Conservation (phyloP, 768 basidiomycete species). For the Leucosporidium scottii region DNA sequence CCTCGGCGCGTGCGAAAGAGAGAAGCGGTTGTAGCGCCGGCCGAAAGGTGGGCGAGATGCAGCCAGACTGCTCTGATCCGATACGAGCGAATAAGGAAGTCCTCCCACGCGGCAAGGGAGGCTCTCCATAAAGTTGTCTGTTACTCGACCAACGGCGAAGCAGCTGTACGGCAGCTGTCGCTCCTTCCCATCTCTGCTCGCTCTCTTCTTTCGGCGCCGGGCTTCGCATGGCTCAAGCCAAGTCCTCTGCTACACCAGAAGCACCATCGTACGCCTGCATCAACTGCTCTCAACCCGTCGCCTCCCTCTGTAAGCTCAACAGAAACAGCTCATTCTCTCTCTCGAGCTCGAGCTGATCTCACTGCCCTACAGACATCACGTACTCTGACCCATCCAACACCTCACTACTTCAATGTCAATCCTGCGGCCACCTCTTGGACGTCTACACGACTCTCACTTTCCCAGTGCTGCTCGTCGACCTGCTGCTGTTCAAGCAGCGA, state of each 20-base stretch:
- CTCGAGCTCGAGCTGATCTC: neutral
- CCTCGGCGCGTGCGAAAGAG: too few relatives aligned
- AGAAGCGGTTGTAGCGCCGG: too few relatives aligned
- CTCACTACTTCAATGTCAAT: slow-evolving; percentile 12
- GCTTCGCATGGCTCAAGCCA: neutral
- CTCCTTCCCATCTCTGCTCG: too few relatives aligned
- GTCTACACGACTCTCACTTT: slow-evolving; percentile 1
- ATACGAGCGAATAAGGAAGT: too few relatives aligned
- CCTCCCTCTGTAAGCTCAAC: neutral
- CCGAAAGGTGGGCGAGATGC: too few relatives aligned
- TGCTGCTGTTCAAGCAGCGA: slow-evolving; percentile 15
- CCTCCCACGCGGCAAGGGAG: too few relatives aligned
- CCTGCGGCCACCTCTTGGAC: neutral
- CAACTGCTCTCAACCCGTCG: neutral
- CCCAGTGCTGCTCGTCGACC: slow-evolving; percentile 14
- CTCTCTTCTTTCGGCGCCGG: too few relatives aligned
- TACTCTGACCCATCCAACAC: slow-evolving; percentile 22
- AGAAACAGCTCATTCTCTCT: neutral
- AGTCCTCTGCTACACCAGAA: neutral
- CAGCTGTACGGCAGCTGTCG: too few relatives aligned
- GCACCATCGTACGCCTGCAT: slow-evolving; percentile 2
- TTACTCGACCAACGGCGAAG: too few relatives aligned
- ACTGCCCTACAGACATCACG: neutral
- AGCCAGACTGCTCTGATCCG: too few relatives aligned
- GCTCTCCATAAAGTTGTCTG: too few relatives aligned